phyloP scores from a whole-genome alignment of 2,329 filamentous ascomycete species.

The Pestalotiopsis sp. region DNA sequence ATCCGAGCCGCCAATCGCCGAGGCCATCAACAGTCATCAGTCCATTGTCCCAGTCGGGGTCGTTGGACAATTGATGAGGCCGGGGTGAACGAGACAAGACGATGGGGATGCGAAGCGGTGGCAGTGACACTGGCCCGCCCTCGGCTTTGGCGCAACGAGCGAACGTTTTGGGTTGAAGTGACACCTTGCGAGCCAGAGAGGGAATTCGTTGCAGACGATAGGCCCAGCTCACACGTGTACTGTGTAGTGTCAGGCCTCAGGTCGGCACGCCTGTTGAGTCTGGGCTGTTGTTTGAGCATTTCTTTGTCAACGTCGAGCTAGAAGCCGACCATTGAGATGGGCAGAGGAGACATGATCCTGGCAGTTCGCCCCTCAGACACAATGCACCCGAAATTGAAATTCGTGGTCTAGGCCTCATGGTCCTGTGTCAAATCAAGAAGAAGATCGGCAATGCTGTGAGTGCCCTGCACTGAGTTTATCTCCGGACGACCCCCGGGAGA shows the following conservation, averaged over 20 bases:
- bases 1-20: constrained; percentile 11
- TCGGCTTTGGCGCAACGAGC: neutral
- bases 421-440: constrained; percentile 2
- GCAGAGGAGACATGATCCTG: neutral
- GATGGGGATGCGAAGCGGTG: neutral
- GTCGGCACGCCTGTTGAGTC: neutral
- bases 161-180: neutral
- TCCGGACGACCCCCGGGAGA: neutral
- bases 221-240: neutral
- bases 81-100: neutral
- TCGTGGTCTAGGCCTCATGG: constrained; percentile 9
- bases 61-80: neutral
- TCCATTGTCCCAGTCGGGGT: constrained; percentile 2
- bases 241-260: neutral
- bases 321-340: neutral
- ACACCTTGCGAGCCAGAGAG: neutral
- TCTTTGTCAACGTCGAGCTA: constrained; percentile 5
- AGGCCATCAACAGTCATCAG: neutral
- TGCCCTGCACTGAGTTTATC: neutral
- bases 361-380: constrained; percentile 8
- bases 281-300: neutral
- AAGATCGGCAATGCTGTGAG: constrained; percentile 1
- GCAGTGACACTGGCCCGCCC: neutral
- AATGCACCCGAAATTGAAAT: constrained; percentile 2
- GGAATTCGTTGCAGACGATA: neutral